Evolutionary conservation across 2,329 filamentous ascomycete species (phyloP), one percentile per base, ranked within the genome.

Genomic region (Apiospora koreana): DNA sequence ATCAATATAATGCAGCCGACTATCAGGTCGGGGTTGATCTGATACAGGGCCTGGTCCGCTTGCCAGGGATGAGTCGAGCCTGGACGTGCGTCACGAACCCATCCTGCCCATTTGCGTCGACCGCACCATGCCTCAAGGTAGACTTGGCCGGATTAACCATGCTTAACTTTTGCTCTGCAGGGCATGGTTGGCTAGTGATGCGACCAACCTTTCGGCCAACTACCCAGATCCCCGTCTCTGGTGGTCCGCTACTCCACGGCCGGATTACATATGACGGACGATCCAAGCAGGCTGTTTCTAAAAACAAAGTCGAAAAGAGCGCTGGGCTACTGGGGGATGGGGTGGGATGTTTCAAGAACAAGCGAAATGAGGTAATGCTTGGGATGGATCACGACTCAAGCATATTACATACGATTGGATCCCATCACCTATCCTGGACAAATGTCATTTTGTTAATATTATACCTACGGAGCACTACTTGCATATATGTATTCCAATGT

Each of bases 11-110:
- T 62, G 69, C 43, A 71, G 54, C 54, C 54, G 54, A 38, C 74
- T 64, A 69, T 69, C 71, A 73, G 58, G 75, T 74, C 76, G 70
- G 72, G 72, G 70, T 71, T 68, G 72, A 77, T 79, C 77, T 78
- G 78, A 77, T 75, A 78, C 76, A 79, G 45, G 67, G 70, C 74
- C 74, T 72, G 69, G 77, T 75, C 74, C 69, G 68, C 35, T 23
- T 38, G 66, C 70, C 72, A 68, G 71, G 75, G 72, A 75, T 73
- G 75, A 74, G 75, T 72, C 73, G 72, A 69, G 72, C 75, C 70
- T 73, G 77, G 75, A 75, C 73, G 70, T 77, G 75, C 75, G 75
- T 77, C 70, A 74, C 75, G 75, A 75, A 74, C 71, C 70, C 75
- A 70, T 74, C 74, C 66, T 50, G 66, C 66, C 54, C 66, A 66